Evolutionary conservation across 495 filamentous ascomycete genomes (phyloP).

Genomic region (Lasiosphaeria ovina): DNA sequence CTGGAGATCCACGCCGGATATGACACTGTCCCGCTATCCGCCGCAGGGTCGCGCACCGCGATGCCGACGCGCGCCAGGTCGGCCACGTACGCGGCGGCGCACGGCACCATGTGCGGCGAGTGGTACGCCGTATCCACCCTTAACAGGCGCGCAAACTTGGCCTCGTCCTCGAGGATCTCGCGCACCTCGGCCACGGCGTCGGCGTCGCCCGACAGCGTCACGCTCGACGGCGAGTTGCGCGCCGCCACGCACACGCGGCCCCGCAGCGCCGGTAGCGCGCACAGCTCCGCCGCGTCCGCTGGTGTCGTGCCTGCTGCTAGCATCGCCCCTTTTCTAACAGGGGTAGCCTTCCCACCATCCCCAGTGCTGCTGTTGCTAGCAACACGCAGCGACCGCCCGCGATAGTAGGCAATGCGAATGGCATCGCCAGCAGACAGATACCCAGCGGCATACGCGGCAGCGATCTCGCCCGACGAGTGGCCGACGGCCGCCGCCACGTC

Average conservation of each 20-base stretch:
- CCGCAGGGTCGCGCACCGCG: constrained; percentile 41
- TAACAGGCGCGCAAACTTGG: constrained; percentile 37
- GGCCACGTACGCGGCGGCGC: constrained; percentile 29
- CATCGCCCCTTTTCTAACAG: constrained; percentile 44
- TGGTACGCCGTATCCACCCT: constrained; percentile 45
- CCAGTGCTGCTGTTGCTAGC: no score
- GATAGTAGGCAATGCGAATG: constrained; percentile 24
- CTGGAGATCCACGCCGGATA: constrained; percentile 31
- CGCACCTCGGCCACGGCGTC: constrained; percentile 34
- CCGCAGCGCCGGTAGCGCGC: constrained; percentile 28
- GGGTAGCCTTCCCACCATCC: constrained; percentile 22
- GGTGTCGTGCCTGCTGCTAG: constrained; percentile 44
- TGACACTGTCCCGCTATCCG: neutral
- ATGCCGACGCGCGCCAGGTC: constrained; percentile 36
- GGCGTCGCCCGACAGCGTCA: constrained; percentile 48
- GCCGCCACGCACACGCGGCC: constrained; percentile 42
- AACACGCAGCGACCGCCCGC: constrained; percentile 17
- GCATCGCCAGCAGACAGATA: constrained; percentile 30
- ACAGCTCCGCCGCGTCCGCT: constrained; percentile 42
- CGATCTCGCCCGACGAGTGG: constrained; percentile 63
- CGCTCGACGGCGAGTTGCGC: constrained; percentile 42
- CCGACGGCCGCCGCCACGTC: constrained; percentile 49
- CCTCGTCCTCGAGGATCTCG: constrained; percentile 42
- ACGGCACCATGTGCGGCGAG: constrained; percentile 28
- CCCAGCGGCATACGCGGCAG: constrained; percentile 44